Evolutionary conservation across 345 rosid species (phyloP), one percentile per base, ranked within the genome.

Genomic region (Tarenaya hassleriana): DNA sequence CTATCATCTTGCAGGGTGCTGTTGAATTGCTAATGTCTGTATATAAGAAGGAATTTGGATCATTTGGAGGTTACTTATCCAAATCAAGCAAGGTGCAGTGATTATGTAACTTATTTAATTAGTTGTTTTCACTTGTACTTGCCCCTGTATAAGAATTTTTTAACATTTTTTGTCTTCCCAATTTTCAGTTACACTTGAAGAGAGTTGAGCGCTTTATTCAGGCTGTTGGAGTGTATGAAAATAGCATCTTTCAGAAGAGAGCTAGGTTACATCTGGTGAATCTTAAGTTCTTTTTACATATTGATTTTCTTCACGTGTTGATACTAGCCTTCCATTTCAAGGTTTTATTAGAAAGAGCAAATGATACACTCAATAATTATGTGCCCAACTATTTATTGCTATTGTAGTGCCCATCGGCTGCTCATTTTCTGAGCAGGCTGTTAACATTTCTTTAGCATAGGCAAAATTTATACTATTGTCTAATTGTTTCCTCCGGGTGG

Each of bases 191-290:
- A 17, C 67, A 79, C 73, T 75, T 92, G 64, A 66, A 60, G 16
- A 68, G 74, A 47, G 91, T 92, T 58, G 98, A 88, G 71, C 81
- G 67, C 61, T 92, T 92, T 55, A 85, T 92, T 61, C 97, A 85
- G 73, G 81, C 86, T 41, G 86, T 92, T 62, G 97, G 95, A 68
- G 72, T 74, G 16, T 88, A 63, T 17, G 98, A 92, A 71, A 86
- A 85, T 60, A 63, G 66, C 58, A 92, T 88, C 74, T 92, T 92
- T 69, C 82, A 65, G 76, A 88, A 82, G 75, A 83, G 98, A 72
- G 86, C 82, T 31, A 71, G 80, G 34, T 39, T 73, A 15, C 82
- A 79, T 62, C 81, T 85, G 95, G 98, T 82, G 41, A 53, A 11
- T 58, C 14, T 38, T 39, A 24, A 24, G 29, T 52, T 33, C 66